A percentile compares a stretch with the other conserved stretches of the same genome.
Evolutionary conservation across 257 asterid genomes (phyloP).

Genomic region (Solanum paucissectum): DNA sequence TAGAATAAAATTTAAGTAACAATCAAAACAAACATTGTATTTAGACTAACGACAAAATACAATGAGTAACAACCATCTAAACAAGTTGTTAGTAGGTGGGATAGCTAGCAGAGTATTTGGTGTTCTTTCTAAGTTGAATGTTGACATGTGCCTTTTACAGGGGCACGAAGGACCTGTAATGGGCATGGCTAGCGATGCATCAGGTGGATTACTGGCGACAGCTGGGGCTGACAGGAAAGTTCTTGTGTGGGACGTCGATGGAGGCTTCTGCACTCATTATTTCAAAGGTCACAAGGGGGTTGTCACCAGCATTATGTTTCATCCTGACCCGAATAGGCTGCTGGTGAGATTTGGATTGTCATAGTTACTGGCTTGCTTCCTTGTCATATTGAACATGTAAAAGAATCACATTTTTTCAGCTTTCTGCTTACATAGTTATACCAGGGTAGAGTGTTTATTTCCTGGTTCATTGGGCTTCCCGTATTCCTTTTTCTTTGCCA

Average conservation of each 20-base stretch:
- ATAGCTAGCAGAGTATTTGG: neutral
- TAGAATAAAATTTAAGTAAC: neutral
- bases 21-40: neutral
- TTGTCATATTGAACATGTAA: neutral
- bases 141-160: constrained; percentile 14
- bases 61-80: neutral
- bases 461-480: neutral
- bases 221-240: constrained; percentile 97
- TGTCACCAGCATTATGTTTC: constrained; percentile 71
- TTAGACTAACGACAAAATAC: neutral
- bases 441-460: neutral
- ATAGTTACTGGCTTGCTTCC: neutral
- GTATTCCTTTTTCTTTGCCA: neutral
- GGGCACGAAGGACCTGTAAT: constrained; percentile 94
- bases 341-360: constrained; percentile 44
- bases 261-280: constrained; percentile 88
- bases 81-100: neutral
- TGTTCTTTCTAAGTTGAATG: neutral
- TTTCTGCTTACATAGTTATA: neutral
- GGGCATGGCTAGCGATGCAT: constrained; percentile 92
- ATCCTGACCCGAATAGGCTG: constrained; percentile 62
- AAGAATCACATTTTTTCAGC: neutral
- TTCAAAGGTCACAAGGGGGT: constrained; percentile 97
- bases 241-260: constrained; percentile 94
- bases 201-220: constrained; percentile 92